These are phyloP conservation scores for Talaromyces rugulosus DNA, from an alignment of 2,329 filamentous ascomycete genomes.

Conservation along the genomic window DNA sequence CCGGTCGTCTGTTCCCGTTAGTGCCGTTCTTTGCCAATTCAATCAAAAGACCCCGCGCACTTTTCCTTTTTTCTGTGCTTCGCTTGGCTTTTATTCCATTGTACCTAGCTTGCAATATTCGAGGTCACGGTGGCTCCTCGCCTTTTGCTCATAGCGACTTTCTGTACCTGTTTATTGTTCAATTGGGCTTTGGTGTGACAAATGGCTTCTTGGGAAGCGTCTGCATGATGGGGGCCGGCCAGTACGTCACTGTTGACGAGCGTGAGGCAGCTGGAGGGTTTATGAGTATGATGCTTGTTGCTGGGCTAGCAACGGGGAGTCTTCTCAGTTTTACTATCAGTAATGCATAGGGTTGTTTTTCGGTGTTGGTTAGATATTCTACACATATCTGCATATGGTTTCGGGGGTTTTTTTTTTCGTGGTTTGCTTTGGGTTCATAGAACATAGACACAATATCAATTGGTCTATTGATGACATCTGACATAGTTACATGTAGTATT, in stretches of 20 bases:
- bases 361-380: background rate
- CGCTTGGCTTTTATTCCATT: slow-evolving; percentile 73
- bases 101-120: slow-evolving; percentile 86
- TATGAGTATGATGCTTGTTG: slow-evolving; percentile 87
- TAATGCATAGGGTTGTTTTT: slow-evolving; percentile 17
- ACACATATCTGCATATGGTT: background rate
- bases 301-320: slow-evolving; percentile 79
- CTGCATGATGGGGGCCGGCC: slow-evolving; percentile 85
- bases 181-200: slow-evolving; percentile 75
- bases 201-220: slow-evolving; percentile 84
- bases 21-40: slow-evolving; percentile 51
- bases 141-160: slow-evolving; percentile 71
- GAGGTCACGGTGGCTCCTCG: slow-evolving; percentile 64
- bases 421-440: background rate
- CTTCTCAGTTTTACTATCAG: slow-evolving; percentile 74
- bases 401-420: background rate
- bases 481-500: no score
- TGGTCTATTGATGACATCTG: no score
- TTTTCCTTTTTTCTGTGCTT: slow-evolving; percentile 65
- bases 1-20: slow-evolving; percentile 67
- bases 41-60: slow-evolving; percentile 57
- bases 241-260: slow-evolving; percentile 78
- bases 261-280: slow-evolving; percentile 86
- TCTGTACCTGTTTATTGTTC: slow-evolving; percentile 82
- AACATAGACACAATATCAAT: no score